phyloP scores from a whole-genome alignment of 139 green algal genomes.

The Picochlorum sp. region DNA sequence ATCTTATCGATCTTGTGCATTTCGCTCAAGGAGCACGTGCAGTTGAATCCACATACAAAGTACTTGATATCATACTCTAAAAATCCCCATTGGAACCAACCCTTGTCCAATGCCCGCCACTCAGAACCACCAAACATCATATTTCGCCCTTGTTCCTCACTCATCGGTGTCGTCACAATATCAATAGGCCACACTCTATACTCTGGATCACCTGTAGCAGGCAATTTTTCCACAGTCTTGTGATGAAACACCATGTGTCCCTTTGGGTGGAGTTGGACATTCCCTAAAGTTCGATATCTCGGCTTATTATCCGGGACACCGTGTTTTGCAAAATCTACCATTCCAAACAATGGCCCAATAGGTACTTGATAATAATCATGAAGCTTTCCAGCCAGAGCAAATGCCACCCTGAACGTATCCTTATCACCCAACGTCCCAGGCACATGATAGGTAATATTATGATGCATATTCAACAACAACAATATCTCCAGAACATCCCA shows the following conservation, averaged over 20 bases:
- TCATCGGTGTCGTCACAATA: not conserved
- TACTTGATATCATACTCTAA: not conserved
- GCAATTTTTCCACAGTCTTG: conserved; percentile 1
- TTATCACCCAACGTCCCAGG: conserved; percentile 27
- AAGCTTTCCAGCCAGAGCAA: conserved; percentile 20
- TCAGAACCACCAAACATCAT: not conserved
- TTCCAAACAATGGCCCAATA: not conserved
- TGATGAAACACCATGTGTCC: conserved; percentile 1
- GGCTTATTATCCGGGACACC: not conserved
- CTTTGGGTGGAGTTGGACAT: not conserved
- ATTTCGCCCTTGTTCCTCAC: not conserved
- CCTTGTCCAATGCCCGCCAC: not conserved
- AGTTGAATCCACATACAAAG: not conserved
- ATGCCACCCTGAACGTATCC: conserved; percentile 33
- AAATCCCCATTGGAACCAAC: not conserved
- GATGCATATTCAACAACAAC: conserved; percentile 28
- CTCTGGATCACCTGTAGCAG: not conserved
- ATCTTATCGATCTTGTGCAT: conserved; percentile 3
- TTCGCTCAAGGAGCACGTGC: not conserved
- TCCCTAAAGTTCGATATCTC: not conserved
- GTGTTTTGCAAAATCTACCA: not conserved
- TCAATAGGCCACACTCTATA: not conserved
- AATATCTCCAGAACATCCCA: conserved; percentile 33
- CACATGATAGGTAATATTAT: conserved; percentile 13
- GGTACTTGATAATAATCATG: not conserved